Evolutionary conservation across 805 yeast genomes (phyloP).

Genomic region (Schwanniomyces pseudopolymorphus): DNA sequence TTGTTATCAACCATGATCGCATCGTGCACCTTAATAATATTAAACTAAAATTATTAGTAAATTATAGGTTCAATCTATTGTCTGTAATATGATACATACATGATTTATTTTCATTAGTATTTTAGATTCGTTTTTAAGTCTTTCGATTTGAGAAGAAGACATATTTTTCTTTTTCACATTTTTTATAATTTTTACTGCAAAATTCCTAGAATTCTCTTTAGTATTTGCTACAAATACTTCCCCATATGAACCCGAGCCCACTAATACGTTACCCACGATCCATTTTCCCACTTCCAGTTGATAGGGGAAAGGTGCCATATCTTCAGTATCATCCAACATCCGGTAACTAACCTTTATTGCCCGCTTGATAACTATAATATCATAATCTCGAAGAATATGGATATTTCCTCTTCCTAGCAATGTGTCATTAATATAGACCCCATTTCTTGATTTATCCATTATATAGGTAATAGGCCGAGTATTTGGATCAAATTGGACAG

Average conservation of each 20-base stretch:
- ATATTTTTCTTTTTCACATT: neutral
- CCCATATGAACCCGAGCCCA: slow-evolving; percentile 63
- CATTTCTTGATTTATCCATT: slow-evolving; percentile 53
- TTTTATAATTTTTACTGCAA: slow-evolving; percentile 50
- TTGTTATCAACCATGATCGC: slow-evolving; percentile 23
- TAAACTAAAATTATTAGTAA: slow-evolving; percentile 32
- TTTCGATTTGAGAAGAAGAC: neutral
- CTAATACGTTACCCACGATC: slow-evolving; percentile 38
- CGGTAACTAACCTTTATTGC: slow-evolving; percentile 4
- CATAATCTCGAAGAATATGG: slow-evolving; percentile 36
- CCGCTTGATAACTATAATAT: slow-evolving; percentile 36
- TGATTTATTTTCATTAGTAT: slow-evolving; percentile 40
- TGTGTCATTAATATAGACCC: slow-evolving; percentile 44
- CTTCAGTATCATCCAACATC: neutral
- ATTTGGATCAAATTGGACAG: slow-evolving; percentile 47
- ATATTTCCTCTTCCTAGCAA: slow-evolving; percentile 28
- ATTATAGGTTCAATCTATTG: neutral
- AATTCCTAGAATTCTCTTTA: slow-evolving; percentile 24
- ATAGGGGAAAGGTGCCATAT: neutral
- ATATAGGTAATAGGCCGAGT: slow-evolving; percentile 49
- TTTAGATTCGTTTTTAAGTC: slow-evolving; percentile 36
- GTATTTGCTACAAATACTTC: slow-evolving; percentile 42
- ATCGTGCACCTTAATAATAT: slow-evolving; percentile 46
- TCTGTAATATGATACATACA: slow-evolving; percentile 22
- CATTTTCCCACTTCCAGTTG: slow-evolving; percentile 25